Evolutionary conservation across 2,329 filamentous ascomycete species (phyloP).

Genomic region (Atkinsonella hypoxylon): DNA sequence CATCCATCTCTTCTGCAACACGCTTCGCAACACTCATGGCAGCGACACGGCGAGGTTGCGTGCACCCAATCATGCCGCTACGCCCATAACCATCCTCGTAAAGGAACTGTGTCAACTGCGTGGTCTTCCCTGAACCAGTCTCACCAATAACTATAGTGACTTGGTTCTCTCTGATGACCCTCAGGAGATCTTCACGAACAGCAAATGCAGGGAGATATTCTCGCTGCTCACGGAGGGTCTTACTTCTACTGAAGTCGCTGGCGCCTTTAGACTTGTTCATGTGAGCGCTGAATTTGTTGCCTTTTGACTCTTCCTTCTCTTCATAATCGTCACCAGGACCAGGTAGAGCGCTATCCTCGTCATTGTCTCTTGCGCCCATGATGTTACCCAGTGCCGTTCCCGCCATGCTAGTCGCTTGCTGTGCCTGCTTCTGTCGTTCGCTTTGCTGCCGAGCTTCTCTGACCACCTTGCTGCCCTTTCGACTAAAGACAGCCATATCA

Average conservation of each 20-base stretch:
- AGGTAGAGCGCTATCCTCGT: constrained; percentile 79
- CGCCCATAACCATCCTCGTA: constrained; percentile 90
- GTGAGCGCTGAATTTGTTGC: constrained; percentile 76
- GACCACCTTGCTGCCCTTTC: constrained; percentile 88
- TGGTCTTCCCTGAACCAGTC: constrained; percentile 95
- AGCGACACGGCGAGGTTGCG: constrained; percentile 88
- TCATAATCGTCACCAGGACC: constrained; percentile 58
- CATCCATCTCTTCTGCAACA: constrained; percentile 97
- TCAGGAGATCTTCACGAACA: constrained; percentile 81
- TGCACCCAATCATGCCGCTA: constrained; percentile 85
- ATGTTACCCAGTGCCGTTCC: constrained; percentile 89
- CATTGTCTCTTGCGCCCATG: constrained; percentile 89
- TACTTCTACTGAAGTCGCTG: constrained; percentile 87
- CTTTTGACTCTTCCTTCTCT: constrained; percentile 35
- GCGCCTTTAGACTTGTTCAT: constrained; percentile 78
- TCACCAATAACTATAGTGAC: constrained; percentile 95
- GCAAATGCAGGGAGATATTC: constrained; percentile 94
- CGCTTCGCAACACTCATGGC: constrained; percentile 99
- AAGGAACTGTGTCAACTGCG: constrained; percentile 90
- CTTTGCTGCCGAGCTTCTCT: constrained; percentile 84
- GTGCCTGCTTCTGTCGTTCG: constrained; percentile 85
- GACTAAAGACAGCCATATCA: constrained; percentile 96
- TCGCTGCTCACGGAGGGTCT: constrained; percentile 79
- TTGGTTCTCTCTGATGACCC: constrained; percentile 92
- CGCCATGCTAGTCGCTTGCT: constrained; percentile 85